Evolutionary conservation across 2,329 filamentous ascomycete genomes (phyloP), one percentile per base, ranked within the genome.

Genomic region (Aphanoascus verrucosus): DNA sequence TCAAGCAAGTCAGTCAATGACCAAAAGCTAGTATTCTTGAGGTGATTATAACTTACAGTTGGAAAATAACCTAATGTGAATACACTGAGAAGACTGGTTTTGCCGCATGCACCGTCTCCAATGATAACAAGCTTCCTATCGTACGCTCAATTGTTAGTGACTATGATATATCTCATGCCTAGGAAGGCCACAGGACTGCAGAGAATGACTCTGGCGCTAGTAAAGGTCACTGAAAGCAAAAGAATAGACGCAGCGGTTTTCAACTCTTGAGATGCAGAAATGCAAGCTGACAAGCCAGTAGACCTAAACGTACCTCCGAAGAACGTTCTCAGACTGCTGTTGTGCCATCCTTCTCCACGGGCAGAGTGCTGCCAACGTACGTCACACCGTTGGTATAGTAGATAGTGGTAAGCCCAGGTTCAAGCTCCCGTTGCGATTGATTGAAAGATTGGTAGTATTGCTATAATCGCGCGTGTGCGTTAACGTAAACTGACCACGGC

Each of bases 51-150:
- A 42, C 88, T 75, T 77, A 96, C 91, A 66, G 89, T 95, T 64
- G 93, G 93, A 65, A 97, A 98, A 72, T 96, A 97, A 55, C 93
- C 93, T 52, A 98, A 78, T 35, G 93, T 98, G 72, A 98, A 98
- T 62, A 98, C 93, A 69, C 90, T 96, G 61, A 98, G 77, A 64
- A 98, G 75, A 82, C 88, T 94, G 50, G 93, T 98, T 77, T 98
- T 98, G 65, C 93, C 93, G 73, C 93, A 98, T 62, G 93, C 93
- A 76, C 93, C 93, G 67, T 96, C 90, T 57, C 90, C 90, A 64
- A 96, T 95, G 63, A 96, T 96, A 65, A 96, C 90, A 66, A 96
- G 78, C 75, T 96, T 96, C 77, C 90, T 95, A 67, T 15, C 58
- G 42, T 49, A 14, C 23, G 38, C 17, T 46, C 52, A 20, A 49